Evolutionary conservation across 495 filamentous ascomycete species (phyloP).

Genomic region (Saxophila tyrrhenica): DNA sequence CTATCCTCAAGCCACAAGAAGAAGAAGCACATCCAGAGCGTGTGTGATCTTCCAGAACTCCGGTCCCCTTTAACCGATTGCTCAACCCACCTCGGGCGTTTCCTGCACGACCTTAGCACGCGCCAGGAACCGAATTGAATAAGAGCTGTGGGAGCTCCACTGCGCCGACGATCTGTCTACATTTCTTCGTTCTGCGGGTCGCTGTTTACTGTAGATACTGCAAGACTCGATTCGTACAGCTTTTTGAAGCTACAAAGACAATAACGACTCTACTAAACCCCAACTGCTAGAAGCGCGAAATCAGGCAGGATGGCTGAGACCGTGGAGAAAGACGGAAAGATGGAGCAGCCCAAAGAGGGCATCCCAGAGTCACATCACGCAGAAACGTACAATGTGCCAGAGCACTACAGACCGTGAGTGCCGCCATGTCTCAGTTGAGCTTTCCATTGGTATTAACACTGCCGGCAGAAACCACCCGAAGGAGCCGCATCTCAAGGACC

Average conservation of each 20-base stretch:
- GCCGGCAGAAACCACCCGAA: constrained; percentile 52
- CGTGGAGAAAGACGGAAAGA: constrained; percentile 11
- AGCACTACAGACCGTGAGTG: constrained; percentile 55
- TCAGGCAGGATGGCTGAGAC: constrained; percentile 54
- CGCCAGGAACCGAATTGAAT: constrained; percentile 4
- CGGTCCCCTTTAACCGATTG: constrained; percentile 11
- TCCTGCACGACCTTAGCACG: constrained; percentile 3
- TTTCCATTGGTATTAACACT: neutral
- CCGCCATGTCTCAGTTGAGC: neutral
- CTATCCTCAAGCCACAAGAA: neutral
- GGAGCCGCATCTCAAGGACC: constrained; percentile 52
- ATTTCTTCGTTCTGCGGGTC: neutral
- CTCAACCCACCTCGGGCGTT: constrained; percentile 4
- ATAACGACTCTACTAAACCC: neutral
- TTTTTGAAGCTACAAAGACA: neutral
- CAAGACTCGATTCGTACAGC: neutral
- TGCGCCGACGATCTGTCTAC: neutral
- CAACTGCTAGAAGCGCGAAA: neutral
- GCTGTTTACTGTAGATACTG: neutral
- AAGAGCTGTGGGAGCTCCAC: constrained; percentile 12
- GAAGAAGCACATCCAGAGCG: neutral
- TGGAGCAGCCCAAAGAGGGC: constrained; percentile 51
- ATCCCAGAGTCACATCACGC: constrained; percentile 78
- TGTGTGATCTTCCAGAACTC: neutral
- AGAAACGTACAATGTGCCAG: constrained; percentile 59